Evolutionary conservation across 768 basidiomycete species (phyloP).

Genomic region (Pisolithus sp.): DNA sequence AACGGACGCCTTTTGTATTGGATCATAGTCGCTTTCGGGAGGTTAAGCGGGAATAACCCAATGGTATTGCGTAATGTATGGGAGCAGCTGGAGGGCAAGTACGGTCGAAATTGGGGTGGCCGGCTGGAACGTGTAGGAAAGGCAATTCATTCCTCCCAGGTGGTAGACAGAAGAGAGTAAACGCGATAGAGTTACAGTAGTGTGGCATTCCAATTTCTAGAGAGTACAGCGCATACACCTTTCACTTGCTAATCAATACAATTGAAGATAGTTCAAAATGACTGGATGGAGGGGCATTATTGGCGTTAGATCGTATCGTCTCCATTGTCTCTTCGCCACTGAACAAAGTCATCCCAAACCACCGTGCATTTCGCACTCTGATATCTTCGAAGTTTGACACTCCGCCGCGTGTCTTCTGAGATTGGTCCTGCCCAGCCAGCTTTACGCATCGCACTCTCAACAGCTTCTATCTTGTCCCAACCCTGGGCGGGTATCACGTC

Average conservation of each 20-base stretch:
- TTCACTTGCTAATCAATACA: conserved; percentile 7
- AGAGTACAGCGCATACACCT: neutral
- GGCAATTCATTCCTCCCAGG: conserved; percentile 24
- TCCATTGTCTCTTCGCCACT: conserved; percentile 59
- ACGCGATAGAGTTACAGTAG: neutral
- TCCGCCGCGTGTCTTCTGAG: conserved; percentile 74
- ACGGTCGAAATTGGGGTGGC: conserved; percentile 40
- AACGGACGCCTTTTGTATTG: conserved; percentile 51
- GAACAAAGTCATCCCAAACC: conserved; percentile 69
- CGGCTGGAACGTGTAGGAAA: conserved; percentile 39
- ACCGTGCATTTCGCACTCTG: conserved; percentile 68
- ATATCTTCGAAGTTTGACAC: conserved; percentile 72
- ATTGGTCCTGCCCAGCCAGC: conserved; percentile 83
- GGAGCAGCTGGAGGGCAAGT: conserved; percentile 49
- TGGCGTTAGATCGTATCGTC: conserved; percentile 26
- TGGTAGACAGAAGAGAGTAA: conserved; percentile 1
- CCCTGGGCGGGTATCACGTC: conserved; percentile 90
- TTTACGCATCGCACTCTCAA: conserved; percentile 90
- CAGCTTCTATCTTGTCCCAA: conserved; percentile 85
- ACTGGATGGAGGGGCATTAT: neutral
- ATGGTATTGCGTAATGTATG: conserved; percentile 50
- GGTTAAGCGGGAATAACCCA: conserved; percentile 47
- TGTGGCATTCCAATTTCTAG: neutral
- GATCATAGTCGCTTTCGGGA: conserved; percentile 60
- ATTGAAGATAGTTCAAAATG: conserved; percentile 3